Evolutionary conservation across 1,139 yeast genomes (phyloP), one percentile per base, ranked within the genome.

Genomic region (Suhomyces wounanorum): DNA sequence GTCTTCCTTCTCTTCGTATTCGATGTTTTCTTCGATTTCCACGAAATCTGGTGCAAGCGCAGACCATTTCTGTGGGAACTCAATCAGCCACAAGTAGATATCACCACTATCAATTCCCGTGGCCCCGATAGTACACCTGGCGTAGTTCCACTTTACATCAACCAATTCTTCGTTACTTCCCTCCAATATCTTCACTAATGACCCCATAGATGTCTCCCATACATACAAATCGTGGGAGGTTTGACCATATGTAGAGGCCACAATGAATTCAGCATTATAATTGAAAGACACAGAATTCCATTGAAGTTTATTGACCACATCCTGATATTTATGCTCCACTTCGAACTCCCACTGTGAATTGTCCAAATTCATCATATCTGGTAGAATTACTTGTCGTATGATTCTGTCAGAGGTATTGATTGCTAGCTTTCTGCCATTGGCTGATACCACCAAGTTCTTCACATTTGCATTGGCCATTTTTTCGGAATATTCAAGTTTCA

Each of bases 1-100:
- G 65, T 91, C 96, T 65, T 92, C 99, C 52, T 81, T 80, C 62
- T 92, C 99, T 55, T 84, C 83, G 66, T 92, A 92, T 54, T 89
- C 91, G 13, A 90, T 86, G 62, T 91, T 92, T 62, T 92, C 97
- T 64, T 92, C 97, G 40, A 92, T 85, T 65, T 92, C 98, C 49
- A 88, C 96, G 65, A 94, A 92, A 67, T 94, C 99, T 0, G 98
- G 98, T 0, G 98, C 98, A 58, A 92, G 75, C 0, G 97, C 96
- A 67, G 96, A 87, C 99, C 99, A 92, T 68, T 89, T 88, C 61
- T 91, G 97, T 0, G 96, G 96, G 38, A 89, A 83, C 43, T 82
- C 82, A 16, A 89, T 81, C 50, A 88, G 83, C 97, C 97, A 94
- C 45, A 89, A 66, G 64, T 89, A 91, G 1, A 92, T 79, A 26